Base-by-base conservation (phyloP, 192 early-diverging fungal species). In the Backusella parvicylindrica region DNA sequence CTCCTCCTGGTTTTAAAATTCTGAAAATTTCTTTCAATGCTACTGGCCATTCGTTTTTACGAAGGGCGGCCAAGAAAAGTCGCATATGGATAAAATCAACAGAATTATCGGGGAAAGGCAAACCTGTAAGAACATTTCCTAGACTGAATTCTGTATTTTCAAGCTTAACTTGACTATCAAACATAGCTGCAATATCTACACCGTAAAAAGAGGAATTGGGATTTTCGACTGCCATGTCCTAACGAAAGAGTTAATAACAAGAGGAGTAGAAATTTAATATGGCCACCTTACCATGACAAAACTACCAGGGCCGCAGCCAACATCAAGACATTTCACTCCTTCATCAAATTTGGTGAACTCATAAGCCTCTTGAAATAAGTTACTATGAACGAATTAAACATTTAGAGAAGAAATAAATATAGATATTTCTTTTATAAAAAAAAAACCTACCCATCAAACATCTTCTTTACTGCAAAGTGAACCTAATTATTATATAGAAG, bases 11-110 rank as follows among this genome's bases (percentile, higher is more conserved):
- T 31, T 77, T 81, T 3, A 81, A 35, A 33, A 77, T 53, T 35
- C 72, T 41, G 37, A 41, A 36, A 6, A 70, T 12, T 21, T 78
- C 71, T 16, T 40, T 36, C 7, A 81, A 11, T 6, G 73, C 67
- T 13, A 41, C 15, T 8, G 56, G 60, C 68, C 72, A 81, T 53
- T 81, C 33, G 0, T 70, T 21, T n/a, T 32, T 49, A 18, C 30
- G 60, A 26, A 74, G 30, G 36, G 70, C 68, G 6, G 53, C n/a
- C 37, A 73, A 38, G 5, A 77, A 36, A 6, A 75, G 37, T 21
- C 80, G 80, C 49, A 77, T 64, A 13, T 74, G 35, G 18, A 78
- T 65, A 9, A 75, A 70, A 63, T 81, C 80, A 56, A 81, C 71
- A 5, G 64, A 53, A 30, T 81, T 77, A 12, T 81, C 80, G 23